Conservation (phyloP, 306 rosid species). For the Glycyrrhiza uralensis region DNA sequence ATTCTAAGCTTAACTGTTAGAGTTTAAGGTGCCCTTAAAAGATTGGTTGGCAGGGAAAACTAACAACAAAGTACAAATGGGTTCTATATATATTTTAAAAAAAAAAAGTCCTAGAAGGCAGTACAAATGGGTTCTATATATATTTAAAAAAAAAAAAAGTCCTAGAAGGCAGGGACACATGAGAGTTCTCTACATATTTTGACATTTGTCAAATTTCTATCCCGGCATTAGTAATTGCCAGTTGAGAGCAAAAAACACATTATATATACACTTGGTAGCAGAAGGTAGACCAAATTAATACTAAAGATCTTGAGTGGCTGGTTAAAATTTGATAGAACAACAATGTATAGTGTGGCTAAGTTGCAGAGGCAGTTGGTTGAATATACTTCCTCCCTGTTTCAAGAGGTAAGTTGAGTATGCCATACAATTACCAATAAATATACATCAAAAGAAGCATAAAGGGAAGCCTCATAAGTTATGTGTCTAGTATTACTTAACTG, state of each 20-base stretch:
- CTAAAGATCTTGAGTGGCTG: slow-evolving; percentile 11
- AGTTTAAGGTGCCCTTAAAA: slow-evolving; percentile 11
- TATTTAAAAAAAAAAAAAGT: background rate
- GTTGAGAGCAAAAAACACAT: background rate
- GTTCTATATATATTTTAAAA: slow-evolving; percentile 1
- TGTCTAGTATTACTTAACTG: background rate
- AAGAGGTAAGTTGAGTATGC: slow-evolving; percentile 54
- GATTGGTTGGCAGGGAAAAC: slow-evolving; percentile 17
- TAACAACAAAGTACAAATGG: slow-evolving; percentile 5
- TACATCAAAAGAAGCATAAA: background rate
- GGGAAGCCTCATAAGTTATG: background rate
- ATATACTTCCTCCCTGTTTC: slow-evolving; percentile 57
- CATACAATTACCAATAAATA: background rate
- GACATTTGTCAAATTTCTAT: slow-evolving; percentile 3
- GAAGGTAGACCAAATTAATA: slow-evolving; percentile 16
- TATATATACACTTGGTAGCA: slow-evolving; percentile 5
- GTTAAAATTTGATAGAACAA: slow-evolving; percentile 20
- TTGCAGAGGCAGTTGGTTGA: slow-evolving; percentile 53
- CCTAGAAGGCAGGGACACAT: background rate
- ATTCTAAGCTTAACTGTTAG: background rate
- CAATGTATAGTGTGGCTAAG: slow-evolving; percentile 53
- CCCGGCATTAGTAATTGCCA: slow-evolving; percentile 13
- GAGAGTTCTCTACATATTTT: background rate
- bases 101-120: background rate
- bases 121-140: slow-evolving; percentile 14